Evolutionary conservation across 169 alveolate species (phyloP), one percentile per base, ranked within the genome.

Genomic region (Plasmodium yoelii): DNA sequence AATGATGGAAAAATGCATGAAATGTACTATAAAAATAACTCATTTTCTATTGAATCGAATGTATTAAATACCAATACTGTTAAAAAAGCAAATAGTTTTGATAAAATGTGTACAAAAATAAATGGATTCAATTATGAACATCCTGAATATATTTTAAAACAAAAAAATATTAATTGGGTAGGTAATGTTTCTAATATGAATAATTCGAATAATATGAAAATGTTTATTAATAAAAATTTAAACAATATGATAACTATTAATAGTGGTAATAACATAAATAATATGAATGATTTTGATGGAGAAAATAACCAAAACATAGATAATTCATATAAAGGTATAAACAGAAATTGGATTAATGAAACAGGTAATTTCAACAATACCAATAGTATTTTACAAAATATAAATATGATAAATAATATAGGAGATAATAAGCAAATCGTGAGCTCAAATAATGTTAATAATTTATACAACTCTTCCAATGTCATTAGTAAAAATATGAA

Each of bases 41-140:
- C 10, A 47, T 10, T 8, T 0, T 10, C 0, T 47, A 47, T 47
- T 46, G 19, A 46, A 15, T n/a, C 61, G 24, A 24, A n/a, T 61
- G 71, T 24, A 19, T 3, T 61, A 61, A 61, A 5, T 34, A 3
- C 49, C 71, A 10, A 26, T 12, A 5, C 9, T 3, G 12, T 24
- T 49, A 51, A 15, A 44, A 18, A 49, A 51, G 39, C 8, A 46
- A 47, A 6, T 68, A 22, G 26, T 22, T 1, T 22, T 22, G 70
- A 73, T 19, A 73, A 73, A 24, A 56, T 60, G n/a, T 61, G 24
- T 55, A 74, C 34, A 22, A 53, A 44, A 28, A 74, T 19, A 34
- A 61, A 46, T 39, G 26, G 26, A 1, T 0, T 22, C 0, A 34
- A 4, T 3, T 44, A 0, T 34, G 22, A 34, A 65, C 28, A 65